Evolutionary conservation across 2,329 filamentous ascomycete genomes (phyloP).

Genomic region (Xylariaceae sp.): DNA sequence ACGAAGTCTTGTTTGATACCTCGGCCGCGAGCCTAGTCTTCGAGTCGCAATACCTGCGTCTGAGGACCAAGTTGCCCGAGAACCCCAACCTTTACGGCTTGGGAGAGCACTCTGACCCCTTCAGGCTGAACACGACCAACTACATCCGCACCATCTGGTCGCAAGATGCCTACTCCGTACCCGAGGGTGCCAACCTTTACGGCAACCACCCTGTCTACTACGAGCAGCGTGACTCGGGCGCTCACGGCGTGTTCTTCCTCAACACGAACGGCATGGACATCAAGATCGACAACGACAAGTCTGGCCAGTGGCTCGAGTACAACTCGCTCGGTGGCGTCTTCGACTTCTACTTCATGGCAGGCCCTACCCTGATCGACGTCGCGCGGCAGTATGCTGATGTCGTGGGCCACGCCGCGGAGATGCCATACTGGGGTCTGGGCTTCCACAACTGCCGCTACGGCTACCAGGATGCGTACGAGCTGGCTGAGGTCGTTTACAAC

Average conservation of each 20-base stretch:
- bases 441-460: constrained; percentile 60
- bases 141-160: constrained; percentile 68
- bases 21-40: constrained; percentile 63
- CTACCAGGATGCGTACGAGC: constrained; percentile 57
- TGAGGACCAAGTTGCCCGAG: constrained; percentile 64
- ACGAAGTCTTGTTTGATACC: constrained; percentile 62
- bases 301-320: constrained; percentile 70
- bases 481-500: constrained; percentile 63
- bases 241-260: constrained; percentile 63
- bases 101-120: constrained; percentile 69
- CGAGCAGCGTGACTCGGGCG: constrained; percentile 56
- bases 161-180: constrained; percentile 58
- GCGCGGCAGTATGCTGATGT: constrained; percentile 54
- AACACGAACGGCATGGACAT: constrained; percentile 76
- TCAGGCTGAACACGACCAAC: constrained; percentile 61
- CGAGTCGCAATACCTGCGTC: constrained; percentile 69
- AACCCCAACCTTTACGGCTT: constrained; percentile 71
- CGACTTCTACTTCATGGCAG: constrained; percentile 64
- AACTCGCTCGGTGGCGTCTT: constrained; percentile 72
- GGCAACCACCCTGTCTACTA: constrained; percentile 71
- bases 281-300: constrained; percentile 59
- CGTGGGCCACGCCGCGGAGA: constrained; percentile 52
- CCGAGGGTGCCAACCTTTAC: constrained; percentile 61
- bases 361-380: constrained; percentile 53
- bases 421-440: constrained; percentile 60